Evolutionary conservation across 2,329 filamentous ascomycete species (phyloP), one percentile per base, ranked within the genome.

Genomic region (Cryphonectria japonica): DNA sequence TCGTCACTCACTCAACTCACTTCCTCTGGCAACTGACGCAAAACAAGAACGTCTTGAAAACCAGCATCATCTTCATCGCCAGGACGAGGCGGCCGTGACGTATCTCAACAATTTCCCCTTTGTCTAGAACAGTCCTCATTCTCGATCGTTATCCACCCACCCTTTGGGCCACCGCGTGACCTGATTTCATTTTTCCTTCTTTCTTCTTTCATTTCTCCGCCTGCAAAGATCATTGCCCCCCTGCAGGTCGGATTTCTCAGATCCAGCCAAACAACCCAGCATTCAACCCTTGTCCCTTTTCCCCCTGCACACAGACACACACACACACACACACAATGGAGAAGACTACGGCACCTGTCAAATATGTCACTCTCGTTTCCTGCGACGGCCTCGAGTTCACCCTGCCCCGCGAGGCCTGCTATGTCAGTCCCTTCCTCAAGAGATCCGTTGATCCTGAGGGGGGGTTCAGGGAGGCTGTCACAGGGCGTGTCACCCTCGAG

Each of bases 311-410:
- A 26, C 32, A n/a, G 16, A 19, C 59, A 34, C 29, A 60, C 29
- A 61, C 29, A 19, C 29, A 61, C 29, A 19, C 29, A 19, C 59
- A 34, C 29, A 60, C 29, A 61, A 39, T 22, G 34, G 19, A 26
- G 54, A 32, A 32, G 54, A 34, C 29, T 32, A 66, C 66, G 68
- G 63, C 69, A 46, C 65, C 72, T 11, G 88, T 87, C 81, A 90
- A 93, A 77, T 95, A 94, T 80, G 87, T 95, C 74, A 95, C 93
- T 6, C 88, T 95, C 67, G 86, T 94, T 59, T 94, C 92, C 0
- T 87, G 85, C 75, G 93, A 95, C 80, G 91, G 88, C 76, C 94
- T 89, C 79, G 92, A 94, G 82, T 95, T 93, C 78, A 88, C 93
- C 74, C 86, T 95, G 67, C 84, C 92, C 69, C 89, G 92, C 68